These are phyloP conservation scores for Wickerhamomyces sydowiorum DNA, from an alignment of 805 yeast species.

Conservation along the genomic window DNA sequence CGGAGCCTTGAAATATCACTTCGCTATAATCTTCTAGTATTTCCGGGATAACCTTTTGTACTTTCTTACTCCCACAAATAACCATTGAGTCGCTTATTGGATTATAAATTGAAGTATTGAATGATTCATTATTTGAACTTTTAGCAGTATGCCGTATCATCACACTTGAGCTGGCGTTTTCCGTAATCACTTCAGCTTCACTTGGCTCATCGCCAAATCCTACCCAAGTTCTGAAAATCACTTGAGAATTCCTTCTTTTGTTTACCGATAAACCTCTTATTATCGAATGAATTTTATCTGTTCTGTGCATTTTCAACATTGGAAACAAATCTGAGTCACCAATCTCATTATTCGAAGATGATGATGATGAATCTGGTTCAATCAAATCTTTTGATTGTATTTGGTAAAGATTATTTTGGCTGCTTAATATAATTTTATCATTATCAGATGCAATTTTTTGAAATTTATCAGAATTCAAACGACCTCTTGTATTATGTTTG, in stretches of 20 bases:
- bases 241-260: not conserved
- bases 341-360: not conserved
- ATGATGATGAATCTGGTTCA: too few species aligned
- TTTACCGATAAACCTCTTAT: constrained; percentile 3
- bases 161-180: constrained; percentile 4
- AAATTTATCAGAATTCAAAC: not conserved
- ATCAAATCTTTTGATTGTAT: not conserved
- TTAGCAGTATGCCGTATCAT: not conserved
- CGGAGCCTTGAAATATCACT: constrained; percentile 5
- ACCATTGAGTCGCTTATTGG: not conserved
- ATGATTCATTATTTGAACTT: constrained; percentile 1
- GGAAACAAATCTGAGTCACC: not conserved
- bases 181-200: constrained; percentile 4
- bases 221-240: constrained; percentile 14
- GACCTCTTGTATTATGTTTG: not conserved
- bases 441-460: not conserved
- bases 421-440: not conserved
- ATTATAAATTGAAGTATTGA: constrained; percentile 9
- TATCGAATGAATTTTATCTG: constrained; percentile 9
- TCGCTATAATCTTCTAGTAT: not conserved
- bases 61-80: constrained; percentile 5
- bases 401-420: not conserved
- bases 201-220: constrained; percentile 19
- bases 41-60: not conserved
- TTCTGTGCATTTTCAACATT: constrained; percentile 1